Evolutionary conservation across 1,284 basidiomycete species (phyloP).

Genomic region (Heterobasidion parviporum): DNA sequence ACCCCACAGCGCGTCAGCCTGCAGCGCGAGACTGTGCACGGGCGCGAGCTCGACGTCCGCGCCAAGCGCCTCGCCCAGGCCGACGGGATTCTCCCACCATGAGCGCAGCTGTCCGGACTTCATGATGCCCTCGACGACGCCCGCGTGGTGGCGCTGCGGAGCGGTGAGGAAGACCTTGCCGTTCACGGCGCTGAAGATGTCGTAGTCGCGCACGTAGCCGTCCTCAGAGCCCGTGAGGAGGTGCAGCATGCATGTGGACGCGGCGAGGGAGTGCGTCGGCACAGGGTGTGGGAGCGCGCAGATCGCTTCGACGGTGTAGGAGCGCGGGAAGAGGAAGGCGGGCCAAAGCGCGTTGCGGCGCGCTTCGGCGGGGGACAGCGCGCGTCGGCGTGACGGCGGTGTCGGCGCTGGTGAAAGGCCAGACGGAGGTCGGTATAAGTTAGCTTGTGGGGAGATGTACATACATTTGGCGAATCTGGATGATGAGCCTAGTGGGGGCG

Average conservation of each 20-base stretch:
- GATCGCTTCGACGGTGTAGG: conserved; percentile 87
- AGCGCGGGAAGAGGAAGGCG: conserved; percentile 29
- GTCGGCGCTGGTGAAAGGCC: conserved; percentile 1
- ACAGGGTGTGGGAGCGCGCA: conserved; percentile 87
- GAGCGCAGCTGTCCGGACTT: conserved; percentile 82
- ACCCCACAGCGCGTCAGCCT: conserved; percentile 87
- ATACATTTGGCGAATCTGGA: not conserved
- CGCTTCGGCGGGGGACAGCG: conserved; percentile 52
- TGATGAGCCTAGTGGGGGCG: too few species aligned
- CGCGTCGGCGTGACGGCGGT: conserved; percentile 31
- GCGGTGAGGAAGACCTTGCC: conserved; percentile 84
- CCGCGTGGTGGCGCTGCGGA: conserved; percentile 83
- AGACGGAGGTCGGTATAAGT: not conserved
- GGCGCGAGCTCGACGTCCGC: conserved; percentile 48
- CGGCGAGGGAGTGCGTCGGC: conserved; percentile 80
- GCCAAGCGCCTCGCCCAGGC: conserved; percentile 16
- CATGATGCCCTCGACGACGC: conserved; percentile 87
- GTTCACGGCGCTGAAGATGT: conserved; percentile 85
- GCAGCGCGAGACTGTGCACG: conserved; percentile 83
- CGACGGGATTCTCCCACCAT: conserved; percentile 82
- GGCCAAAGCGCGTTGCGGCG: conserved; percentile 28
- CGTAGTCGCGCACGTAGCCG: conserved; percentile 90
- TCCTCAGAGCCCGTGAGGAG: conserved; percentile 89
- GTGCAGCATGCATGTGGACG: conserved; percentile 84
- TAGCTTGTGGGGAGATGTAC: not conserved